Base-by-base conservation (phyloP, 176 grass and related monocot species). In the Raddia guianensis region DNA sequence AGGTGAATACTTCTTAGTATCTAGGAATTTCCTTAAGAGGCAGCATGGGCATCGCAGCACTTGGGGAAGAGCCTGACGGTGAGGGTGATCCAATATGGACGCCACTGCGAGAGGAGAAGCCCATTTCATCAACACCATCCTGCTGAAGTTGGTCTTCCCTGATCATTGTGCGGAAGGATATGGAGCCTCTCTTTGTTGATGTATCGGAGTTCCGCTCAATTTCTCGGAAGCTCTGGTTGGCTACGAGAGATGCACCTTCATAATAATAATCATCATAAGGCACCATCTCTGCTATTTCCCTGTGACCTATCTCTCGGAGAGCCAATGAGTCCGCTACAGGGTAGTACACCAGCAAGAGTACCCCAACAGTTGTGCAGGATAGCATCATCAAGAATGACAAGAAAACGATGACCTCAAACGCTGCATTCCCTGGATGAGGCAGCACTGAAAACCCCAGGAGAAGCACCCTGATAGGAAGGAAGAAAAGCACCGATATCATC, bases 221-320 rank as follows among this genome's bases (percentile, higher is more conserved):
- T 70, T 90, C 97, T 59, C 74, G 84, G 49, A 86, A 83, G 62
- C 86, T 91, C 68, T 92, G 93, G 74, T 95, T 95, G 47, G 81
- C 82, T 75, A 96, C 73, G 32, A 96, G 90, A 62, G 93, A 95
- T 0, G 78, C 63, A 33, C 81, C 82, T 34, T 97, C 95, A 54
- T 90, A 89, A 57, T 95, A 97, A 76, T 97, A 98, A 68, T 98
- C 95, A 72, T 98, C 95, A 81, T 93, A 98, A 59, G 95, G 95
- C 65, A 89, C 65, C 81, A 94, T 80, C 63, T 86, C 87, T 77
- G 79, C 19, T 75, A 91, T 85, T 83, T 89, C 91, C 55, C 86
- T 73, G 18, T 60, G 79, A 34, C 83, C 81, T 33, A 70, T 78
- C 67, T 85, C 85, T 83, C 74, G 75, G 77, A 98, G 81, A 20